A percentile compares a stretch with the other conserved stretches of the same genome.
phyloP scores from a whole-genome alignment of 768 basidiomycete genomes.

The Rhizopogon salebrosus region DNA sequence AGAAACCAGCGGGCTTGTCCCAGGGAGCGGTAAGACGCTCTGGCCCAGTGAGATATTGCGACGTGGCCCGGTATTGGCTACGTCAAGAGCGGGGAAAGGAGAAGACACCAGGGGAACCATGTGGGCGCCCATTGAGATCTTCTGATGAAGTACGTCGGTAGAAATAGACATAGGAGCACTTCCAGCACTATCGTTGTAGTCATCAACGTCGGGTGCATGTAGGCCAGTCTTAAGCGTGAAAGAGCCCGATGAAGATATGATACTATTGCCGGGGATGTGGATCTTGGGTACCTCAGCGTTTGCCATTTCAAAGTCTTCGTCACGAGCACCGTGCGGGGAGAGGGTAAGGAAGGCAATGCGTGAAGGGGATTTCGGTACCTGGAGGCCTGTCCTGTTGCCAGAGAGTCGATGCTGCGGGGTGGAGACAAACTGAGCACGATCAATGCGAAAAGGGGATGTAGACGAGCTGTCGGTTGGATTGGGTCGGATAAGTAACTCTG shows the following conservation, averaged over 20 bases:
- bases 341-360: neutral
- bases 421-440: conserved; percentile 20
- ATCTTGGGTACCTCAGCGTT: conserved; percentile 12
- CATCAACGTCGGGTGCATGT: neutral
- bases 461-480: neutral
- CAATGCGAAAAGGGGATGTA: conserved; percentile 12
- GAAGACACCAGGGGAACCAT: conserved; percentile 1
- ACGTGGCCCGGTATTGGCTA: neutral
- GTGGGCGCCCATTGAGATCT: conserved; percentile 10
- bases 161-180: neutral
- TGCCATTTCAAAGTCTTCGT: conserved; percentile 13
- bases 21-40: neutral
- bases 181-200: neutral
- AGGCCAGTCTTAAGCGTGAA: conserved; percentile 15
- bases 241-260: conserved; percentile 25
- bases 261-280: conserved; percentile 21
- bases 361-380: neutral
- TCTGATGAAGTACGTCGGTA: neutral
- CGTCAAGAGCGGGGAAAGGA: neutral
- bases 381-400: neutral
- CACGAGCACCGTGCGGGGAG: neutral
- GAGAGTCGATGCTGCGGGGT: conserved; percentile 16
- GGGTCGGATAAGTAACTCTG: neutral
- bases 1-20: neutral
- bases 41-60: neutral